phyloP scores from a whole-genome alignment of 2,329 filamentous ascomycete species.

The Aureobasidium pullulans region DNA sequence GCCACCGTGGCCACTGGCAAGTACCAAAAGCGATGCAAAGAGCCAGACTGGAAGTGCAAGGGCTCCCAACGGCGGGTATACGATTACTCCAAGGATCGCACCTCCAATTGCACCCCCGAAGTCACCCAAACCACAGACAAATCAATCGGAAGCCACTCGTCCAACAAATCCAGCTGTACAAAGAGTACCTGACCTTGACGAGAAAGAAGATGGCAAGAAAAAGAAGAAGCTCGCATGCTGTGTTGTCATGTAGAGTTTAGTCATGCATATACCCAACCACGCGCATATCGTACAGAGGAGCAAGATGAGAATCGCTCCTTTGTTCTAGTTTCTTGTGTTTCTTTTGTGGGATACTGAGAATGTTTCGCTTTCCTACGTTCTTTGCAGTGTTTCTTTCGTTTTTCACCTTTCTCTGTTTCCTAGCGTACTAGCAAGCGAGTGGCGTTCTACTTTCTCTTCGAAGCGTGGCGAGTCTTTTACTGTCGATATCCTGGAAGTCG shows the following conservation, averaged over 20 bases:
- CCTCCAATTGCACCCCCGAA: slow-evolving; percentile 31
- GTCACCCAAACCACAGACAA: slow-evolving; percentile 16
- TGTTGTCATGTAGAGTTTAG: slow-evolving; percentile 58
- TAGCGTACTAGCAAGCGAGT: slow-evolving; percentile 13
- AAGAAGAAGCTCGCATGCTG: slow-evolving; percentile 62
- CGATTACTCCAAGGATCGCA: slow-evolving; percentile 40
- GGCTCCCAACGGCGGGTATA: slow-evolving; percentile 40
- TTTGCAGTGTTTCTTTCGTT: background rate
- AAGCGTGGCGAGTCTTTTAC: background rate
- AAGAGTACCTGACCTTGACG: slow-evolving; percentile 47
- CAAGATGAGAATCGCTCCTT: background rate
- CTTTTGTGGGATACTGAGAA: background rate
- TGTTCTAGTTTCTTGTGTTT: background rate
- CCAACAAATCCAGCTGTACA: slow-evolving; percentile 35
- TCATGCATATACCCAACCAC: slow-evolving; percentile 1
- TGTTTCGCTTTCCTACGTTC: background rate
- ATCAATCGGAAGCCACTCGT: background rate
- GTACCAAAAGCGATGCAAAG: slow-evolving; percentile 21
- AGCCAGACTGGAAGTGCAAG: slow-evolving; percentile 22
- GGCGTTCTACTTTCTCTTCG: slow-evolving; percentile 1
- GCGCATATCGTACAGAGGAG: background rate
- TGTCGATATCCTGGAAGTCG: background rate
- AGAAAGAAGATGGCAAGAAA: slow-evolving; percentile 47
- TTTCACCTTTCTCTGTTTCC: background rate
- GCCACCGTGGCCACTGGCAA: slow-evolving; percentile 21